phyloP scores from a whole-genome alignment of 225 moss, liverwort and hornwort species.

The Polytrichum commune region DNA sequence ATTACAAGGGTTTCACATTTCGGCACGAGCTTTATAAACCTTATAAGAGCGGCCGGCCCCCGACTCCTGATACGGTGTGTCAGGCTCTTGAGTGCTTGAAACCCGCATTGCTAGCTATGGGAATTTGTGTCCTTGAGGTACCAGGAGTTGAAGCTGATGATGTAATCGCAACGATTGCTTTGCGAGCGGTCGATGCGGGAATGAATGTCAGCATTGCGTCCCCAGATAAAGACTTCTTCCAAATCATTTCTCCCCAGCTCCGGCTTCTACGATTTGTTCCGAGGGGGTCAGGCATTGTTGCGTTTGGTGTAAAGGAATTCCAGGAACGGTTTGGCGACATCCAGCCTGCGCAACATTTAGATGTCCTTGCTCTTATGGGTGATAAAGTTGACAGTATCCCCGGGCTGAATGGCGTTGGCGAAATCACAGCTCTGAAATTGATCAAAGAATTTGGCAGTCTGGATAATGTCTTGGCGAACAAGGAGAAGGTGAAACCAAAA shows the following conservation, averaged over 20 bases:
- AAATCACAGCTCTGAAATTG: constrained; percentile 53
- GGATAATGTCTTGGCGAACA: constrained; percentile 43
- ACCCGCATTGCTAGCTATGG: constrained; percentile 55
- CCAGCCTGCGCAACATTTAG: constrained; percentile 44
- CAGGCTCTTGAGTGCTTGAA: constrained; percentile 53
- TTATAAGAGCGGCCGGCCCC: constrained; percentile 55
- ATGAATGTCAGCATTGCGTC: constrained; percentile 60
- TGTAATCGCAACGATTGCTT: constrained; percentile 48
- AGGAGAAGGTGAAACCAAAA: constrained; percentile 39
- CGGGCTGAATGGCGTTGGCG: constrained; percentile 54
- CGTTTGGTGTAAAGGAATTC: constrained; percentile 53
- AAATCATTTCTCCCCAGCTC: constrained; percentile 39
- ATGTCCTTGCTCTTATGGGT: constrained; percentile 51
- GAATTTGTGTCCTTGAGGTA: constrained; percentile 44
- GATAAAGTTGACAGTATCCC: constrained; percentile 57
- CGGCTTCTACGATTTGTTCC: constrained; percentile 47
- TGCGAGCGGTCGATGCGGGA: constrained; percentile 41
- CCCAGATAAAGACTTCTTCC: constrained; percentile 62
- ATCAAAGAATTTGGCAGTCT: constrained; percentile 43
- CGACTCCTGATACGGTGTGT: constrained; percentile 50
- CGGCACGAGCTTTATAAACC: constrained; percentile 39
- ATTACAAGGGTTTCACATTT: constrained; percentile 56
- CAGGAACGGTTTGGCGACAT: constrained; percentile 48
- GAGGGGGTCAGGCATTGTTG: constrained; percentile 45
- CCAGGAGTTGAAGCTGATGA: constrained; percentile 73